Conservation (phyloP, 2,329 filamentous ascomycete species). For the Penicillium sp. region DNA sequence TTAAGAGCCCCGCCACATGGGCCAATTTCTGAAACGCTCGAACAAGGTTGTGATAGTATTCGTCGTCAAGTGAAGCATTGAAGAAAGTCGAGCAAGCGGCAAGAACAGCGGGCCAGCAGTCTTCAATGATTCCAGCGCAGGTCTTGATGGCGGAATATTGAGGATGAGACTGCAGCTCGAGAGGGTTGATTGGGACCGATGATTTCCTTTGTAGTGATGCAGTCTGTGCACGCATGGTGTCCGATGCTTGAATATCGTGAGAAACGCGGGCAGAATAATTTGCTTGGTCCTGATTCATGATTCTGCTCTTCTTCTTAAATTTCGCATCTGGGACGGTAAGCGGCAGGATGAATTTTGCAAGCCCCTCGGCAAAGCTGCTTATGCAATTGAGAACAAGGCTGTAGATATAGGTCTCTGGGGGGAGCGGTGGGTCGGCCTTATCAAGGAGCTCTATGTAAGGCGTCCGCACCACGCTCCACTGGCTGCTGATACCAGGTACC, state of each 20-base stretch:
- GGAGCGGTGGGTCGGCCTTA: constrained; percentile 78
- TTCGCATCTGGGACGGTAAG: constrained; percentile 78
- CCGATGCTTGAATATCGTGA: constrained; percentile 38
- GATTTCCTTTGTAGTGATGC: constrained; percentile 33
- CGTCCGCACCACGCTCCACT: constrained; percentile 87
- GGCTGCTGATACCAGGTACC: constrained; percentile 76
- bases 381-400: constrained; percentile 86
- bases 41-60: constrained; percentile 91
- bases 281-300: constrained; percentile 42
- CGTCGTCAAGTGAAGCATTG: constrained; percentile 86
- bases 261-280: constrained; percentile 37
- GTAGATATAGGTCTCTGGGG: constrained; percentile 94
- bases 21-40: constrained; percentile 93
- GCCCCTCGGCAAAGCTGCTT: constrained; percentile 83
- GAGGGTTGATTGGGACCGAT: constrained; percentile 74
- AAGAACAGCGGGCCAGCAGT: constrained; percentile 94
- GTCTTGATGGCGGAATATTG: constrained; percentile 71
- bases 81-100: constrained; percentile 95
- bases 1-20: constrained; percentile 87
- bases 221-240: constrained; percentile 30
- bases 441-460: constrained; percentile 93
- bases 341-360: constrained; percentile 91
- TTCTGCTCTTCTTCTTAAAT: constrained; percentile 52
- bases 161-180: constrained; percentile 73
- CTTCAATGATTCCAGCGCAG: constrained; percentile 80